Conservation (phyloP, 1,284 basidiomycete species). For the Microstroma glucosiphilum region DNA sequence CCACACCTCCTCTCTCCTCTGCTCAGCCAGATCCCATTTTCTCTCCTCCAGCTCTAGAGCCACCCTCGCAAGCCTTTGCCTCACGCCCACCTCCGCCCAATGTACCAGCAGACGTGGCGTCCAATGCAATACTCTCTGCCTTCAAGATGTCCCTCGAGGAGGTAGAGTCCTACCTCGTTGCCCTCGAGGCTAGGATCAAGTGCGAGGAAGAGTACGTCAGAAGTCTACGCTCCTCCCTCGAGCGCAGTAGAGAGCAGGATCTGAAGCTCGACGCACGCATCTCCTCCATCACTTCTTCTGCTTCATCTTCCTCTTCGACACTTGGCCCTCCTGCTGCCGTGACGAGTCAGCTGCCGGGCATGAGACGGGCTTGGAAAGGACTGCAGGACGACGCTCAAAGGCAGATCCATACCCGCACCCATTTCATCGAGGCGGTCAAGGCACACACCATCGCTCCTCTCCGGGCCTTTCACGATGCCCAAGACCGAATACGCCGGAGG, state of each 20-base stretch:
- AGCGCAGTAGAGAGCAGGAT: slow-evolving; percentile 40
- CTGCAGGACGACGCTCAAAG: slow-evolving; percentile 32
- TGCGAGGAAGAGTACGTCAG: slow-evolving; percentile 45
- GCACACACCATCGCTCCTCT: slow-evolving; percentile 34
- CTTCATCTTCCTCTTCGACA: background rate
- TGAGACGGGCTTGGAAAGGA: slow-evolving; percentile 32
- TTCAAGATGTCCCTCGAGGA: slow-evolving; percentile 35
- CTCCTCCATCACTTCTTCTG: slow-evolving; percentile 15
- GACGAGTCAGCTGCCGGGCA: slow-evolving; percentile 14
- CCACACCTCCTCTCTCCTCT: no score
- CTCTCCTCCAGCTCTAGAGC: no score
- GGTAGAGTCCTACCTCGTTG: slow-evolving; percentile 37
- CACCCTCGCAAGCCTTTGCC: no score
- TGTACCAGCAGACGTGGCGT: slow-evolving; percentile 18
- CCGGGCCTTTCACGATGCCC: slow-evolving; percentile 39
- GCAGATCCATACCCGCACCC: slow-evolving; percentile 35
- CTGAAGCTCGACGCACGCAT: slow-evolving; percentile 34
- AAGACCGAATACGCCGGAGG: slow-evolving; percentile 31
- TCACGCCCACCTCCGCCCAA: background rate
- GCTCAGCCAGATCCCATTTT: no score
- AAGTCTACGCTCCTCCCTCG: slow-evolving; percentile 24
- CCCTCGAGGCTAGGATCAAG: slow-evolving; percentile 37
- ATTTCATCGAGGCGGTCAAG: slow-evolving; percentile 31
- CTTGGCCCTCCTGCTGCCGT: no score
- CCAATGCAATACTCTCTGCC: slow-evolving; percentile 29